Conservation (phyloP, 371 early-diverging fungal species). For the Mortierella sp. region DNA sequence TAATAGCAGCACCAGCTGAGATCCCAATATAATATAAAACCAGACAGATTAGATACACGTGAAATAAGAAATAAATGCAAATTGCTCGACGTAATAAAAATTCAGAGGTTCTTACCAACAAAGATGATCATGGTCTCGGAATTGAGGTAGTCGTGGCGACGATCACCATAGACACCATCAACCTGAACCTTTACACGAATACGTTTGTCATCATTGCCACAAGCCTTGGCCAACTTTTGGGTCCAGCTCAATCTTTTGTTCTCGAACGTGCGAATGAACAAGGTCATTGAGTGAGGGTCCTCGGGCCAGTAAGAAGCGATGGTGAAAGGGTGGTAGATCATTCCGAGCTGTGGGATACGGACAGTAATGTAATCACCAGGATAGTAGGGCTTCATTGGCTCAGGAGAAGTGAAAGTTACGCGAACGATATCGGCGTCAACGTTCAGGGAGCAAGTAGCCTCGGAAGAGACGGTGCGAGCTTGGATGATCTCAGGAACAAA, state of each 20-base stretch:
- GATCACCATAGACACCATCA: conserved; percentile 55
- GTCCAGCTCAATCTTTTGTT: conserved; percentile 46
- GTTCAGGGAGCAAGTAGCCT: conserved; percentile 45
- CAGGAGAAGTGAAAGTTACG: conserved; percentile 35
- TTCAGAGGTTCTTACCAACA: conserved; percentile 7
- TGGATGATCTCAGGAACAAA: conserved; percentile 53
- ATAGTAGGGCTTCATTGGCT: conserved; percentile 54
- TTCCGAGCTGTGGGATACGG: conserved; percentile 36
- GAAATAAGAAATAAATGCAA: neutral
- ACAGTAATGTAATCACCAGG: conserved; percentile 47
- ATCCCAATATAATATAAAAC: no score
- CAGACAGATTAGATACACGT: neutral
- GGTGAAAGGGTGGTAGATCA: conserved; percentile 50
- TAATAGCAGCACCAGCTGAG: conserved; percentile 49
- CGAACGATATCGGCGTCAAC: conserved; percentile 48
- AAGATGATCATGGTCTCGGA: conserved; percentile 43
- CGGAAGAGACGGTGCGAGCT: conserved; percentile 38
- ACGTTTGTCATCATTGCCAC: conserved; percentile 46
- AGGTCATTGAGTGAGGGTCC: conserved; percentile 47
- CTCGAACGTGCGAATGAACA: conserved; percentile 42
- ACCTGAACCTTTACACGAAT: conserved; percentile 37
- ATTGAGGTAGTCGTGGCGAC: conserved; percentile 48
- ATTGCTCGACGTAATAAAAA: no score
- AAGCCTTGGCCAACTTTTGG: conserved; percentile 25
- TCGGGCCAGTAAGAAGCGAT: conserved; percentile 56